Percentiles rank a stretch among this genome's conserved stretches.
Evolutionary conservation across 306 rosid genomes (phyloP).

Genomic region (Hippophae rhamnoides): DNA sequence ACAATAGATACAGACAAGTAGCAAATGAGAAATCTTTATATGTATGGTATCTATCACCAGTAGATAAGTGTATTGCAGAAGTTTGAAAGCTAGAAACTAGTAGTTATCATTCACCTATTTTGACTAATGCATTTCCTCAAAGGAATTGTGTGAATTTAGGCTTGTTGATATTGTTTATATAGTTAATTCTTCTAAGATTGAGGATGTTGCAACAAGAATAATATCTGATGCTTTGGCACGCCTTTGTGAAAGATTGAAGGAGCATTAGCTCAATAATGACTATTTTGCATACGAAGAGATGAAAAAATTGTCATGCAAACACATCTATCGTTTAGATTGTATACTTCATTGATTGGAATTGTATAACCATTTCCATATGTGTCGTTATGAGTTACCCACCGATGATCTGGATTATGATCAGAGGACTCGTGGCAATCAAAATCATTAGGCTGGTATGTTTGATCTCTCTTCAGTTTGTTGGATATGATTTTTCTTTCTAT

Average conservation of each 20-base stretch:
- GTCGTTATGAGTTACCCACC: too few relatives aligned
- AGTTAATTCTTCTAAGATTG: constrained; percentile 50
- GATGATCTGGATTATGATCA: too few relatives aligned
- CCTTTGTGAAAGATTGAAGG: constrained; percentile 79
- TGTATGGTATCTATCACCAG: constrained; percentile 93
- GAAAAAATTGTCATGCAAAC: too few relatives aligned
- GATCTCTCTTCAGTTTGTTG: too few relatives aligned
- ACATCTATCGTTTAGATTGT: too few relatives aligned
- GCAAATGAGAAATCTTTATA: constrained; percentile 79
- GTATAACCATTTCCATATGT: too few relatives aligned
- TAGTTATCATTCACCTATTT: constrained; percentile 89
- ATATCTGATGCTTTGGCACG: constrained; percentile 90
- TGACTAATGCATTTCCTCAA: constrained; percentile 86
- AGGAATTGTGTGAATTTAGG: constrained; percentile 82
- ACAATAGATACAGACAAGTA: constrained; percentile 90
- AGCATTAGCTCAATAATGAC: constrained; percentile 36
- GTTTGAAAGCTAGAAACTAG: constrained; percentile 93
- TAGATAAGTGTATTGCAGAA: constrained; percentile 93
- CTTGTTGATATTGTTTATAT: constrained; percentile 60
- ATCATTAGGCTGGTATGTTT: too few relatives aligned
- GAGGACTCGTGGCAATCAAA: too few relatives aligned
- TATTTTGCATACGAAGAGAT: constrained; percentile 23
- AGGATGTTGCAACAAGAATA: constrained; percentile 74
- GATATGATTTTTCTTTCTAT: too few relatives aligned
- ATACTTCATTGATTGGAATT: too few relatives aligned